Evolutionary conservation across 345 rosid genomes (phyloP).

Genomic region (Raphanus sativus): DNA sequence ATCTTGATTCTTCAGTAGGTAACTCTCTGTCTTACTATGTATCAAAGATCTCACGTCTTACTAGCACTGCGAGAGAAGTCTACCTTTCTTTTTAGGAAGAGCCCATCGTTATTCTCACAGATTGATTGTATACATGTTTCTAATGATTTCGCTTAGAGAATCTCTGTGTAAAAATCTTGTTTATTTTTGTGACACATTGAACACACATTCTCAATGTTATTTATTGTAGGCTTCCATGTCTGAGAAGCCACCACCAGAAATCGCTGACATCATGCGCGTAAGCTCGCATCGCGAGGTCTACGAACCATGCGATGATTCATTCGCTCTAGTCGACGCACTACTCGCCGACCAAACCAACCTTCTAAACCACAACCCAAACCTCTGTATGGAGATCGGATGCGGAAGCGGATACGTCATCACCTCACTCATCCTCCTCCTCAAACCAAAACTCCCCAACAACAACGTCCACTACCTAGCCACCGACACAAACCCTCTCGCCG

Average conservation of each 20-base stretch:
- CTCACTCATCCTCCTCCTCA: constrained; percentile 73
- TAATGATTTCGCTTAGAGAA: neutral
- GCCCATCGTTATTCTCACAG: neutral
- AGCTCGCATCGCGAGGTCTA: constrained; percentile 87
- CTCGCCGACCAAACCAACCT: constrained; percentile 62
- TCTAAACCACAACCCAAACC: constrained; percentile 55
- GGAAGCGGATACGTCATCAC: constrained; percentile 90
- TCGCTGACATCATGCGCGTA: constrained; percentile 73
- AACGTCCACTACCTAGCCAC: constrained; percentile 59
- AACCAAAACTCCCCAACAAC: constrained; percentile 37
- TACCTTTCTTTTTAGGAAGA: neutral
- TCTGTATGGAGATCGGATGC: constrained; percentile 80
- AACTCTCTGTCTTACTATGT: neutral
- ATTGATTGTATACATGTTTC: neutral
- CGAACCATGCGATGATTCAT: constrained; percentile 94
- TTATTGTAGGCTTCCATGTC: constrained; percentile 1
- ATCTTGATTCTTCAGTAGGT: neutral
- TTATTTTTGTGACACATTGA: neutral
- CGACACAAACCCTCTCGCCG: constrained; percentile 63
- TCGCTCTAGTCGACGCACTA: constrained; percentile 84
- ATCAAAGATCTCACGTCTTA: neutral
- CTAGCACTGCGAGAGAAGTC: neutral
- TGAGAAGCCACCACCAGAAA: constrained; percentile 48
- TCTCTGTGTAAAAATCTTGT: neutral
- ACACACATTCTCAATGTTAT: neutral